Conservation (phyloP, 2,329 filamentous ascomycete species). For the Aspergillus clavatus region DNA sequence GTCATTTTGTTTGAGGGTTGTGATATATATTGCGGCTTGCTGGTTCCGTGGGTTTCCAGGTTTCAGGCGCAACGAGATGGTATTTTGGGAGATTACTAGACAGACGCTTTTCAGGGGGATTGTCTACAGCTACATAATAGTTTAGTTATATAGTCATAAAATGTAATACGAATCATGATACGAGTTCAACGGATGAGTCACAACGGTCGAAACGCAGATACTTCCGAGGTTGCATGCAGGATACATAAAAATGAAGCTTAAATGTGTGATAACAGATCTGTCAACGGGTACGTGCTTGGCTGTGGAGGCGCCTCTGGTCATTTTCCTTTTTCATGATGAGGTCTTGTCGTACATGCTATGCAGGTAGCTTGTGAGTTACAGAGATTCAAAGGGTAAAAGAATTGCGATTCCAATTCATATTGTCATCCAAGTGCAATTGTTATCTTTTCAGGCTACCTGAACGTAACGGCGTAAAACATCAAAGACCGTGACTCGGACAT, state of each 20-base stretch:
- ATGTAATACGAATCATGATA: not conserved
- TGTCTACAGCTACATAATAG: no score
- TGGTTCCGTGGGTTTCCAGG: no score
- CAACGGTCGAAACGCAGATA: not conserved
- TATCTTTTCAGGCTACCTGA: conserved; percentile 6
- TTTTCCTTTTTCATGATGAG: no score
- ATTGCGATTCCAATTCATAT: not conserved
- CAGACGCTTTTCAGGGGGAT: no score
- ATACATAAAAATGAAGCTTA: not conserved
- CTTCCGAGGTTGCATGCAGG: not conserved
- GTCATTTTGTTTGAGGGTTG: conserved; percentile 7
- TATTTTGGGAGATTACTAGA: no score
- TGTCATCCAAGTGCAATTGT: not conserved
- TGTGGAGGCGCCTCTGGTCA: no score
- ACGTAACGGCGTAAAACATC: conserved; percentile 27
- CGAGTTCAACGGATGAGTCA: not conserved
- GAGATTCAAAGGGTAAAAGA: not conserved
- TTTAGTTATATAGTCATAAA: no score
- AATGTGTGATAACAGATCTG: not conserved
- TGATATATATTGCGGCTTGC: no score
- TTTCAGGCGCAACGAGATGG: no score
- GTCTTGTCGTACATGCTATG: no score
- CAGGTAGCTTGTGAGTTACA: no score
- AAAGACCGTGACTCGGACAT: conserved; percentile 9
- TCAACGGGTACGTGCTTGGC: not conserved